phyloP scores from a whole-genome alignment of 2,329 filamentous ascomycete species.

The Hypomyces perniciosus region DNA sequence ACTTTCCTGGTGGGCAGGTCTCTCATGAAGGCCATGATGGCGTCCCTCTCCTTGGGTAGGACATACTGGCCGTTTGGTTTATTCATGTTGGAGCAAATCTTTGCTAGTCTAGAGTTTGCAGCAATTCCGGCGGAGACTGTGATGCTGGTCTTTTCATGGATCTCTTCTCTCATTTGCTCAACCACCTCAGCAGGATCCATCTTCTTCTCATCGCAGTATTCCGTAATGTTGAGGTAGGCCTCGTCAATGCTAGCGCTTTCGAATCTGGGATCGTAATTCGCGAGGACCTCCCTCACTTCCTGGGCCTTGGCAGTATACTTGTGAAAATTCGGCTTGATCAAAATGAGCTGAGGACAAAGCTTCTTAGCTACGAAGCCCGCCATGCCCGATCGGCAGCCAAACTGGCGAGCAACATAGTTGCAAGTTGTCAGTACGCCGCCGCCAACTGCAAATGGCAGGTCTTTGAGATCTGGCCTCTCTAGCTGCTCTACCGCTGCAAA shows the following conservation, averaged over 20 bases:
- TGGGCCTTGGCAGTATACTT: conserved; percentile 89
- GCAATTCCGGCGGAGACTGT: conserved; percentile 94
- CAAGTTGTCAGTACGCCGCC: conserved; percentile 58
- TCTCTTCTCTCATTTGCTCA: conserved; percentile 67
- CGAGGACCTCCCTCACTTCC: conserved; percentile 76
- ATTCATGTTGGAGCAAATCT: conserved; percentile 92
- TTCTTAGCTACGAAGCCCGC: conserved; percentile 93
- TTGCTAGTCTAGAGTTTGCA: conserved; percentile 86
- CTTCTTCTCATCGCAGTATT: conserved; percentile 67
- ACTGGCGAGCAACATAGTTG: conserved; percentile 87
- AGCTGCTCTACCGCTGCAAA: conserved; percentile 90
- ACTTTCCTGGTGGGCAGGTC: conserved; percentile 82
- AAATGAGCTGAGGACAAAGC: conserved; percentile 78
- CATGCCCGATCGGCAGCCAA: conserved; percentile 91
- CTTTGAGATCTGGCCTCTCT: conserved; percentile 74
- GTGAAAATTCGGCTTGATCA: conserved; percentile 77
- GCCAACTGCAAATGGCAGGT: conserved; percentile 88
- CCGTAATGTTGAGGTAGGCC: conserved; percentile 90
- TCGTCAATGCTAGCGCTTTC: conserved; percentile 95
- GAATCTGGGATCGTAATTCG: conserved; percentile 82
- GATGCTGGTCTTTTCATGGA: conserved; percentile 70
- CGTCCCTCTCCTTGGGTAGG: conserved; percentile 62
- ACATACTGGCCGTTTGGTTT: conserved; percentile 92
- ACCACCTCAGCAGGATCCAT: conserved; percentile 69
- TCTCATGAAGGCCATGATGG: conserved; percentile 81